phyloP scores from a whole-genome alignment of 164 flowering plant species.

The Aristolochia contorta region DNA sequence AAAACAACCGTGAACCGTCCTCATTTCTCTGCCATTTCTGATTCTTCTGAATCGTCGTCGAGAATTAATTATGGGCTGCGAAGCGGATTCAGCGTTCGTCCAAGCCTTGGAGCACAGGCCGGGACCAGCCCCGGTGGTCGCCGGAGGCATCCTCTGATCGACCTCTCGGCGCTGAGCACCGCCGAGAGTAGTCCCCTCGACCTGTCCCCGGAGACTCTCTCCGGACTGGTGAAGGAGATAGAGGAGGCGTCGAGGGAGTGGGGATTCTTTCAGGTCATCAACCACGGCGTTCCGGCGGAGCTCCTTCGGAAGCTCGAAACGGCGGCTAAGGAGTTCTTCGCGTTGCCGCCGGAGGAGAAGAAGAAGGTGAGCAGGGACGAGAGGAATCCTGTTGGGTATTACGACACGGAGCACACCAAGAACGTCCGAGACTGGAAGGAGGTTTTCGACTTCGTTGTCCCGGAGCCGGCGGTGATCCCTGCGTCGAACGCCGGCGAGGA shows the following conservation, averaged over 20 bases:
- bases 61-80: conserved; percentile 19
- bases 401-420: conserved; percentile 59
- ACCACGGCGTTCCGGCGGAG: conserved; percentile 54
- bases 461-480: conserved; percentile 28
- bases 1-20: no score
- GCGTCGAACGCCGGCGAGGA: conserved; percentile 25
- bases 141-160: conserved; percentile 39
- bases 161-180: conserved; percentile 22
- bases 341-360: conserved; percentile 40
- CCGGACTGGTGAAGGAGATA: conserved; percentile 20
- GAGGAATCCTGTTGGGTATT: conserved; percentile 38
- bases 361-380: conserved; percentile 36
- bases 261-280: conserved; percentile 76
- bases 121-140: conserved; percentile 9
- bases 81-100: conserved; percentile 35
- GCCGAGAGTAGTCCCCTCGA: not conserved
- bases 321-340: conserved; percentile 35
- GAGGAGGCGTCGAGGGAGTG: conserved; percentile 43
- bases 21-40: no score
- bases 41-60: no score
- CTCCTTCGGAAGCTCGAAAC: conserved; percentile 14
- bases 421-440: conserved; percentile 84
- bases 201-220: not conserved
- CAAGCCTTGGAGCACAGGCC: conserved; percentile 48
- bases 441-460: conserved; percentile 40